Conservation (phyloP, 345 rosid species). For the Gossypium arboreum region DNA sequence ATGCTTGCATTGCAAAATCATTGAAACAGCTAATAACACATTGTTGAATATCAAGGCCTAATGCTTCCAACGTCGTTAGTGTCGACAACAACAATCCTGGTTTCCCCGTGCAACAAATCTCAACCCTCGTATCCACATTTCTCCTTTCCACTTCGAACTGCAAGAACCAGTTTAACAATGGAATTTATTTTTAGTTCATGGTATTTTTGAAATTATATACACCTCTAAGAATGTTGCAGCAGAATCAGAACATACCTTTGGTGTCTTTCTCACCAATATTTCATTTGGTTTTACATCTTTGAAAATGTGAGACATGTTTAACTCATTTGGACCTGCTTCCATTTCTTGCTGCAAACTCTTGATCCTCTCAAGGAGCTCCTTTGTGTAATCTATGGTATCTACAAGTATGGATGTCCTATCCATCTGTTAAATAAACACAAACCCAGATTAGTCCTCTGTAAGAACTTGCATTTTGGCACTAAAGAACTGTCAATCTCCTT, state of each 20-base stretch:
- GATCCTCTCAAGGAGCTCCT: constrained; percentile 63
- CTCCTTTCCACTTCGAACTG: constrained; percentile 80
- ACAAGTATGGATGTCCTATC: constrained; percentile 70
- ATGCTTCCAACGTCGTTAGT: constrained; percentile 69
- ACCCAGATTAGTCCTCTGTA: constrained; percentile 4
- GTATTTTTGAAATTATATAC: neutral
- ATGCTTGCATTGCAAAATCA: constrained; percentile 87
- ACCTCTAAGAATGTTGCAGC: neutral
- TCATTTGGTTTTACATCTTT: constrained; percentile 55
- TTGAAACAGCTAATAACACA: constrained; percentile 88
- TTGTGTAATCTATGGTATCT: constrained; percentile 70
- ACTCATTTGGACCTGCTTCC: constrained; percentile 33
- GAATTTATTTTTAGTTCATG: neutral
- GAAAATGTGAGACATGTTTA: constrained; percentile 36
- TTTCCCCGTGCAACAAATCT: constrained; percentile 73
- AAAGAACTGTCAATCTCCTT: neutral
- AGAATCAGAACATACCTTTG: constrained; percentile 51
- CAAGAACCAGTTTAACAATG: neutral
- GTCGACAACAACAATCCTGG: constrained; percentile 83
- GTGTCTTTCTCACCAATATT: constrained; percentile 66
- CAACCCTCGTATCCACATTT: constrained; percentile 55
- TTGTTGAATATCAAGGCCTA: constrained; percentile 87
- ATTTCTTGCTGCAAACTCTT: constrained; percentile 49
- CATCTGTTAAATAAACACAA: constrained; percentile 39
- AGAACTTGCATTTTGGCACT: neutral